A percentile compares a stretch with the other conserved stretches of the same genome.
Conservation (phyloP, 2,329 filamentous ascomycete genomes). For the Pestalotiopsis sp. region DNA sequence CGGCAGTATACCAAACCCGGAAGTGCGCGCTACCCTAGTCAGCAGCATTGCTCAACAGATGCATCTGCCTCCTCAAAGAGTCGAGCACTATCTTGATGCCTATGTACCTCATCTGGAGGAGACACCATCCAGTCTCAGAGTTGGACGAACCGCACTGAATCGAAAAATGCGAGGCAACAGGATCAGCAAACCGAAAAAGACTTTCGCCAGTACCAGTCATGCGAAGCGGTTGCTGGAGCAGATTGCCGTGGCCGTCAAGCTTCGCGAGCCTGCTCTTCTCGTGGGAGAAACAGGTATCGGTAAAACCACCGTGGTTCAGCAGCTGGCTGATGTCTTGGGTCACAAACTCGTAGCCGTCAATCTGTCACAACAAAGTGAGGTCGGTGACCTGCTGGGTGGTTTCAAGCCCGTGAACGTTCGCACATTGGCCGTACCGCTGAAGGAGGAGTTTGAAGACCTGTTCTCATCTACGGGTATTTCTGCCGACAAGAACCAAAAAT, state of each 20-base stretch:
- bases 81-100: conserved; percentile 74
- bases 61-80: conserved; percentile 80
- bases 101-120: conserved; percentile 74
- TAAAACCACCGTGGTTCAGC: conserved; percentile 95
- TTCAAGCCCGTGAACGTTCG: conserved; percentile 95
- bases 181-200: conserved; percentile 57
- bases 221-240: conserved; percentile 86
- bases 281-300: conserved; percentile 99
- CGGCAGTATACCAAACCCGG: conserved; percentile 72
- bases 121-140: conserved; percentile 56
- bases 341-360: conserved; percentile 93
- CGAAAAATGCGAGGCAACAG: conserved; percentile 58
- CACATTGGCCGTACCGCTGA: conserved; percentile 83
- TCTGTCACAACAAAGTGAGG: conserved; percentile 96
- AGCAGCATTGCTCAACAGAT: conserved; percentile 81
- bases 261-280: conserved; percentile 86
- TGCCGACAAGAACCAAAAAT: conserved; percentile 82
- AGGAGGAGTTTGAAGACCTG: conserved; percentile 91
- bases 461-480: conserved; percentile 87
- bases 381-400: conserved; percentile 90
- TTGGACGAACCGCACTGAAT: conserved; percentile 69
- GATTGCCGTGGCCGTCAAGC: conserved; percentile 79
- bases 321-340: conserved; percentile 81
- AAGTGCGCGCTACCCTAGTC: conserved; percentile 63
- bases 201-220: conserved; percentile 88